Base-by-base conservation (phyloP, 2,329 filamentous ascomycete species). In the Lecanicillium sp. region DNA sequence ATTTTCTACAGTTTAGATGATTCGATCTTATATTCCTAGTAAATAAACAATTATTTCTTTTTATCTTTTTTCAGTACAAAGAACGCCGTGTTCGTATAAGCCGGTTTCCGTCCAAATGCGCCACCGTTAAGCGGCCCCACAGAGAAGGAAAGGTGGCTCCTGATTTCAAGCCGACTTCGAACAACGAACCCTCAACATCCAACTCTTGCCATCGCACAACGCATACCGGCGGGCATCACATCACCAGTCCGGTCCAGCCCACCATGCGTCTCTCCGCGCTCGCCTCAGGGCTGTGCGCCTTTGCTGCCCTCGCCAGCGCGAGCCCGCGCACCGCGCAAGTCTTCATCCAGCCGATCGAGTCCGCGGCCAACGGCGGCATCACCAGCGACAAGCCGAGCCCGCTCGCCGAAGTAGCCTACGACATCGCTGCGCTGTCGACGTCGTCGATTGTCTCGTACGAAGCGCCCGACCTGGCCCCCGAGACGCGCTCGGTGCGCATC, bases 381-480 rank as follows among this genome's bases (percentile, higher is more conserved):
- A 25, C n/a, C n/a, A n/a, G 6, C 7, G 22, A 25, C 22, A 42
- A 54, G 6, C 60, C 69, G 39, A 54, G 52, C 33, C 59, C 60
- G n/a, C 71, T 82, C 41, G 77, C 75, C 46, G 69, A 75, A 45
- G 59, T 81, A 43, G 59, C 66, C 43, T 80, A 75, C 65, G 68
- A 78, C 52, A 53, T 62, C 19, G 56, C 59, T n/a, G 54, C 63
- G 3, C 54, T 62, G 29, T 56, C 59, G 29, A 58, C 61, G n/a
- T 61, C 72, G 27, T 62, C 68, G 25, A 54, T 81, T 22, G 45
- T 66, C 33, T 65, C 68, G 20, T 82, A 76, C 60, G 72, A 79
- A 44, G 65, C 69, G 2, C 77, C 77, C 29, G 70, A 75, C 33
- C 53, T 76, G 8, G 61, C 66, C 15, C 60, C 66, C 4, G 57